Evolutionary conservation across 257 asterid genomes (phyloP).

Genomic region (Jacaranda copaia): DNA sequence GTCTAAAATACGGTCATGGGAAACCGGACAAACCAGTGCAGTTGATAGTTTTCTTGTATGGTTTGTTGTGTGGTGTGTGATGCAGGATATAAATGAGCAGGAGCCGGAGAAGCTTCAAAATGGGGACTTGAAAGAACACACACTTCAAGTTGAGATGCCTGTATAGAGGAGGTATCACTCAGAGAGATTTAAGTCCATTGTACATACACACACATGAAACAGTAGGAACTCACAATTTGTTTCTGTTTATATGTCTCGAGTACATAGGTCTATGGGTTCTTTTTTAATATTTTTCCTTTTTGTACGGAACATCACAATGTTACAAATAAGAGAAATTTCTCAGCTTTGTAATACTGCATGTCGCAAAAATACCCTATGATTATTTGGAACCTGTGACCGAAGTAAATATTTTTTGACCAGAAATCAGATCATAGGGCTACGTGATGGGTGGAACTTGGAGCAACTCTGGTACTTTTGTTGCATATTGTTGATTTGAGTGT

Average conservation of each 20-base stretch:
- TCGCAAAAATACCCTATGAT: no score
- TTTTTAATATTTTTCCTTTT: background rate
- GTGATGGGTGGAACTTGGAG: no score
- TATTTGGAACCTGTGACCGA: no score
- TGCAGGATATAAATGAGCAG: constrained; percentile 49
- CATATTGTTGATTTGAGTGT: no score
- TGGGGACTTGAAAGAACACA: constrained; percentile 42
- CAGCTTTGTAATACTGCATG: background rate
- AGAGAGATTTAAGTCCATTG: constrained; percentile 34
- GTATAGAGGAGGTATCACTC: constrained; percentile 14
- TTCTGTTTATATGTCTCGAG: constrained; percentile 29
- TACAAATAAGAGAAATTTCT: constrained; percentile 35
- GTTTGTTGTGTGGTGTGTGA: background rate
- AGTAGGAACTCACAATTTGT: constrained; percentile 35
- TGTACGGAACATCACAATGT: constrained; percentile 9
- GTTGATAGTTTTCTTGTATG: background rate
- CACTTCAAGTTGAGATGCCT: constrained; percentile 39
- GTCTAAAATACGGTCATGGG: background rate
- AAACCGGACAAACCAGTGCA: background rate
- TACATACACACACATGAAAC: constrained; percentile 49
- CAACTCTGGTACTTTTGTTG: no score
- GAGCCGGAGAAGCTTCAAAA: constrained; percentile 51
- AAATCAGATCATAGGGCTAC: no score
- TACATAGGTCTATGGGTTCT: constrained; percentile 33
- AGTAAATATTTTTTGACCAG: no score